Percentiles rank a stretch among this genome's conserved stretches.
These are phyloP conservation scores for Loxodes magnus DNA, from an alignment of 73 alveolate genomes.

Conservation along the genomic window DNA sequence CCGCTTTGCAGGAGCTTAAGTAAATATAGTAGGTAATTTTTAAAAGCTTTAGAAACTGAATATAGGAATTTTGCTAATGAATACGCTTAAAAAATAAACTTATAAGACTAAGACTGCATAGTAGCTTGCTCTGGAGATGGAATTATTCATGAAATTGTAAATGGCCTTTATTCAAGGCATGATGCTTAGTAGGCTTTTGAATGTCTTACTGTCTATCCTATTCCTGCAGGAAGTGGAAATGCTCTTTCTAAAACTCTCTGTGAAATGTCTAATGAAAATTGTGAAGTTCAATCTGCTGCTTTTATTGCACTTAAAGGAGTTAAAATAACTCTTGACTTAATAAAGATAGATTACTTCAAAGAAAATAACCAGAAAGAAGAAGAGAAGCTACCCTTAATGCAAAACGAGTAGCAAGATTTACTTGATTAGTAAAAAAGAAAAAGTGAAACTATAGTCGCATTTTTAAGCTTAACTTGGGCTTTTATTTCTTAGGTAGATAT, in stretches of 20 bases:
- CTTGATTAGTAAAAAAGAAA: too few species aligned
- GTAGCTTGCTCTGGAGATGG: too few species aligned
- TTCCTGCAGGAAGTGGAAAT: constrained; percentile 90
- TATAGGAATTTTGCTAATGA: too few species aligned
- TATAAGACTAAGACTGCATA: too few species aligned
- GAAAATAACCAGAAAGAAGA: too few species aligned
- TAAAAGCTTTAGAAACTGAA: too few species aligned
- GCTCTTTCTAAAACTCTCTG: constrained; percentile 68
- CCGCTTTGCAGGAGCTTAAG: too few species aligned
- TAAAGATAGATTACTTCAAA: too few species aligned
- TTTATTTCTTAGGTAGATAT: constrained; percentile 79
- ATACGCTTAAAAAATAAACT: too few species aligned
- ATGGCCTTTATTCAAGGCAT: constrained; percentile 64
- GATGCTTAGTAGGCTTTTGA: constrained; percentile 46
- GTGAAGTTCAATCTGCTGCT: constrained; percentile 57
- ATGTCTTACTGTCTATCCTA: constrained; percentile 52
- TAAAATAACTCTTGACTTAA: constrained; percentile 52
- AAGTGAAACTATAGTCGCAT: constrained; percentile 52
- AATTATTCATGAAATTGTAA: constrained; percentile 76
- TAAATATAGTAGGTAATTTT: too few species aligned
- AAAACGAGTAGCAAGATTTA: too few species aligned
- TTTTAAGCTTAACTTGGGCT: constrained; percentile 61
- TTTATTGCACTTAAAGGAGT: constrained; percentile 66
- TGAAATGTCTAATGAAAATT: constrained; percentile 56
- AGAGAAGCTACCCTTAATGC: too few species aligned